Percentiles rank a stretch among this genome's conserved stretches.
phyloP scores from a whole-genome alignment of 371 early-diverging fungal species.

The Apophysomyces elegans region DNA sequence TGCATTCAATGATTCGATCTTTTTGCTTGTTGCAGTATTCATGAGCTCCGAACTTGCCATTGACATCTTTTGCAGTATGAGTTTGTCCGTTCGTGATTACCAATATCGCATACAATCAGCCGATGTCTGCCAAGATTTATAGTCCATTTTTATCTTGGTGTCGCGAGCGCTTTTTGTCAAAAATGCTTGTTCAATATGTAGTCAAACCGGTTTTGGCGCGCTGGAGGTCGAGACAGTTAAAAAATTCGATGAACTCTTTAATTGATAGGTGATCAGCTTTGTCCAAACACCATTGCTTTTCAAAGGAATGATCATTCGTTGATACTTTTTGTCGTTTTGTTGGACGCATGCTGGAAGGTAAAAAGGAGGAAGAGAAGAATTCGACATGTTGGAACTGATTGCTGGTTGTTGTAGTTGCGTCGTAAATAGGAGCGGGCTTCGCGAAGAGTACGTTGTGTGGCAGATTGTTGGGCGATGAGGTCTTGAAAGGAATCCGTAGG shows the following conservation, averaged over 20 bases:
- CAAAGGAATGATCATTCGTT: no score
- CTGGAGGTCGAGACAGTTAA: conserved; percentile 21
- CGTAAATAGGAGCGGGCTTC: no score
- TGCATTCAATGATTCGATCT: conserved; percentile 15
- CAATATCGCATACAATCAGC: conserved; percentile 20
- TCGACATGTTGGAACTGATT: no score
- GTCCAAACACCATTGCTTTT: conserved; percentile 23
- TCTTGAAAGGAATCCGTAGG: no score
- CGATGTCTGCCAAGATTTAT: conserved; percentile 22
- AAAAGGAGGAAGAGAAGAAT: no score
- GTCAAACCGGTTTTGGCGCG: background rate
- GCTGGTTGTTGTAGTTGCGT: no score
- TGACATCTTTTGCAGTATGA: background rate
- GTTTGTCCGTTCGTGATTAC: conserved; percentile 23
- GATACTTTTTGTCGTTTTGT: no score
- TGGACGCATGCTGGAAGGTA: no score
- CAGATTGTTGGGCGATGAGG: no score
- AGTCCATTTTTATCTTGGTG: conserved; percentile 20
- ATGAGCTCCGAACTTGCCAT: no score
- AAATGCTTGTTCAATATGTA: conserved; percentile 22
- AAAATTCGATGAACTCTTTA: conserved; percentile 27
- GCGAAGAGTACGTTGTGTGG: no score
- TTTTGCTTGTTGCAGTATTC: background rate
- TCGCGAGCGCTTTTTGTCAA: conserved; percentile 15
- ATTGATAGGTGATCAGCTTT: conserved; percentile 20